These are phyloP conservation scores for Solanum phureja DNA, from an alignment of 257 asterid species.

Conservation along the genomic window DNA sequence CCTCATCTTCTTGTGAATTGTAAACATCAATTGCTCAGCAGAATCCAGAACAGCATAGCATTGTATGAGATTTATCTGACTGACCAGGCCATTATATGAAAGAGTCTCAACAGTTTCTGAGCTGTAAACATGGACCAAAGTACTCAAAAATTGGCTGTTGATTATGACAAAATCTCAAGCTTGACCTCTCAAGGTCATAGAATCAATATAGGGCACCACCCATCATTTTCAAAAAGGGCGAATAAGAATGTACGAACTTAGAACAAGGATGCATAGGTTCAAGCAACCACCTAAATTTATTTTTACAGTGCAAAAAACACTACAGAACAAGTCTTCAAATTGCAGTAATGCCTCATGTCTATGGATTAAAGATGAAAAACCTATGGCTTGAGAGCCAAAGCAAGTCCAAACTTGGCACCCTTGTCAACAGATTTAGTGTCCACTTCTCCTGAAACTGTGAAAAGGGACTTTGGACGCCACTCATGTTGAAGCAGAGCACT, in stretches of 20 bases:
- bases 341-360: not conserved
- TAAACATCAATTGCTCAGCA: not conserved
- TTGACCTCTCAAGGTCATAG: not conserved
- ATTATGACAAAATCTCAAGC: not conserved
- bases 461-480: constrained; percentile 53
- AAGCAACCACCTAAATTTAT: constrained; percentile 4
- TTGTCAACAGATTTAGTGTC: constrained; percentile 46
- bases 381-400: constrained; percentile 47
- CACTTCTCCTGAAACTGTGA: constrained; percentile 40
- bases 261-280: constrained; percentile 6
- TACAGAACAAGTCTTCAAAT: not conserved
- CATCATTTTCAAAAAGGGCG: not conserved
- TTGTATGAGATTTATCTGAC: not conserved
- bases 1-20: not conserved
- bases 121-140: not conserved
- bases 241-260: not conserved
- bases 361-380: not conserved
- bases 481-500: constrained; percentile 49
- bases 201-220: not conserved
- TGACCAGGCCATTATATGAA: not conserved
- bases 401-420: constrained; percentile 49
- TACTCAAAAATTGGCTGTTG: not conserved
- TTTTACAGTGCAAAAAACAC: constrained; percentile 1
- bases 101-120: not conserved
- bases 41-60: not conserved